Base-by-base conservation (phyloP, 257 asterid genomes). In the Rauvolfia tetraphylla region DNA sequence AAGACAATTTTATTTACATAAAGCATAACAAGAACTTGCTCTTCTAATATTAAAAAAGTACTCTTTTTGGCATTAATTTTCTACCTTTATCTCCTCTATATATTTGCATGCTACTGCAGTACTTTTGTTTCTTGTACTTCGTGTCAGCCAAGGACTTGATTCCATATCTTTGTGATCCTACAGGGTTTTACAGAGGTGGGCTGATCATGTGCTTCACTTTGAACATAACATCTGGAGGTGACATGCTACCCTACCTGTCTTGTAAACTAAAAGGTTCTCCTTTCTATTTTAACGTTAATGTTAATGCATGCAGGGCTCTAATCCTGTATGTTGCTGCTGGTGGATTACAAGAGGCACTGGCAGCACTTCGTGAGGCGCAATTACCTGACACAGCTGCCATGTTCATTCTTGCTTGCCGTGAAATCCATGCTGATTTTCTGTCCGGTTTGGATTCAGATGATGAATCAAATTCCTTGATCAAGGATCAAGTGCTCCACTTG, bases 171-270 rank as follows among this genome's bases (percentile, higher is more conserved):
- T 34, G 12, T 42, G 56, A 13, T 81, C 20, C 80, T 73, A 53
- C 39, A 95, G 98, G 91, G 99, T 95, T 76, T 79, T 93, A 88
- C 94, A 89, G 71, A 90, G 98, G 84, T 95, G 98, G 99, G 99
- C 96, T 23, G 94, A 87, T 68, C 93, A 95, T 62, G 93, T 95
- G 76, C 93, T 90, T 36, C 91, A 78, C 25, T 83, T 86, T 14
- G 99, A 95, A 78, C 96, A 95, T 79, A 95, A 95, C 86, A 90
- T 91, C 78, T 95, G 99, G 98, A 90, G 98, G 98, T 94, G 85
- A 44, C 46, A 79, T 29, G 69, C 66, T 27, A 58, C 69, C 54
- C 51, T 67, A 68, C 46, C 31, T 69, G 6, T 72, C 39, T 73
- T 48, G 36, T 41, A 34, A 44, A 57, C 39, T 27, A 29, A 5